Base-by-base conservation (phyloP, 1,284 basidiomycete species). In the Peniophora sp. region DNA sequence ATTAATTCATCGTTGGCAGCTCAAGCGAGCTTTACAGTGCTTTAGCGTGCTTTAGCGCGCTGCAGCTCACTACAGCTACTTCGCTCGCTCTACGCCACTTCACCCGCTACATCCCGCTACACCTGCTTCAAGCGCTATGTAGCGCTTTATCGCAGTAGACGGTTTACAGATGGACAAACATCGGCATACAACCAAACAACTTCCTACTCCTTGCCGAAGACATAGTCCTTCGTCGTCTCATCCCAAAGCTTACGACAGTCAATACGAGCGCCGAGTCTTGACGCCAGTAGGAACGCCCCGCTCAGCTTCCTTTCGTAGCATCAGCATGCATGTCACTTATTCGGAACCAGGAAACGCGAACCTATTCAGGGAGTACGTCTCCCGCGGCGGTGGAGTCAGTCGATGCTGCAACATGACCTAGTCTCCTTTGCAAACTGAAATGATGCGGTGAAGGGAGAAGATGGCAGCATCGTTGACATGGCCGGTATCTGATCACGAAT, bases 331-430 rank as follows among this genome's bases (percentile, higher is more conserved):
- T 9, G 51, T 35, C 42, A 45, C n/a, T n/a, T n/a, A n/a, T 44
- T 22, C 22, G 36, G 27, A 23, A 43, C 52, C 14, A 52, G 52
- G 37, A 47, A 17, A 27, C 11, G 65, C 53, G n/a, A n/a, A 85
- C 85, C 86, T 73, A 66, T 99, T 99, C 49, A 98, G 70, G 64
- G 88, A 92, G 66, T 98, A 98, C 1, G 96, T 98, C 70, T 98
- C 94, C 52, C 81, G 73, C 0, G 96, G 96, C 1, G 96, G 96
- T 0, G 96, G 96, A 1, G 92, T 95, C 23, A 96, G 75, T 46
- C 95, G 77, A 62, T 97, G 78, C 58, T 81, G 72, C 50, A 99
- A 76, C 93, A 99, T 98, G 50, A 91, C n/a, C n/a, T n/a, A n/a
- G n/a, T n/a, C n/a, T n/a, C n/a, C n/a, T n/a, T n/a, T n/a, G n/a